Evolutionary conservation across 345 rosid species (phyloP).

Genomic region (Sisymbrium altissimum): DNA sequence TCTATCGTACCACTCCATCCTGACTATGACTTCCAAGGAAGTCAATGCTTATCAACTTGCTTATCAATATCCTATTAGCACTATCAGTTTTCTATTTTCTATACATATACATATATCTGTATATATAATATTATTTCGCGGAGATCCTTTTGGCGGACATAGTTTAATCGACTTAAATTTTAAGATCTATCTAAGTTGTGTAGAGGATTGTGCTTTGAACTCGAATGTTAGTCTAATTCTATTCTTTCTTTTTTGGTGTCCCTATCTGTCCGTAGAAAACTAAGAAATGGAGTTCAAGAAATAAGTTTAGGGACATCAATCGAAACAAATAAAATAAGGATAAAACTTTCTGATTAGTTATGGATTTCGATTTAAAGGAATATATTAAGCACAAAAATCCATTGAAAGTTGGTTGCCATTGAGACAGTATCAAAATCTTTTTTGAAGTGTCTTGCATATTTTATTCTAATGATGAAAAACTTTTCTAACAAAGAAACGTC

Average conservation of each 20-base stretch:
- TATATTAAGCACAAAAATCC: neutral
- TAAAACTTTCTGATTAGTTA: neutral
- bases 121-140: neutral
- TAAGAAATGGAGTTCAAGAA: neutral
- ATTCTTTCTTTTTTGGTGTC: neutral
- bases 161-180: neutral
- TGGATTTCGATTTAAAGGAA: neutral
- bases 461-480: no score
- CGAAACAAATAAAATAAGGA: neutral
- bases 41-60: conserved; percentile 39
- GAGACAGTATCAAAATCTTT: no score
- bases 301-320: neutral
- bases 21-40: conserved; percentile 25
- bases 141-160: neutral
- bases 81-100: conserved; percentile 19
- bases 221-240: neutral
- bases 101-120: neutral
- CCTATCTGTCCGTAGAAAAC: neutral
- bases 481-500: no score
- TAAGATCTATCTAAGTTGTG: neutral
- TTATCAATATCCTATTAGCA: conserved; percentile 31
- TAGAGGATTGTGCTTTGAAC: conserved; percentile 1
- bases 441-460: no score
- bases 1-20: conserved; percentile 33
- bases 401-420: neutral